A percentile compares a stretch with the other conserved stretches of the same genome.
Evolutionary conservation across 495 filamentous ascomycete genomes (phyloP).

Genomic region (Aspergillus heteromorphus): DNA sequence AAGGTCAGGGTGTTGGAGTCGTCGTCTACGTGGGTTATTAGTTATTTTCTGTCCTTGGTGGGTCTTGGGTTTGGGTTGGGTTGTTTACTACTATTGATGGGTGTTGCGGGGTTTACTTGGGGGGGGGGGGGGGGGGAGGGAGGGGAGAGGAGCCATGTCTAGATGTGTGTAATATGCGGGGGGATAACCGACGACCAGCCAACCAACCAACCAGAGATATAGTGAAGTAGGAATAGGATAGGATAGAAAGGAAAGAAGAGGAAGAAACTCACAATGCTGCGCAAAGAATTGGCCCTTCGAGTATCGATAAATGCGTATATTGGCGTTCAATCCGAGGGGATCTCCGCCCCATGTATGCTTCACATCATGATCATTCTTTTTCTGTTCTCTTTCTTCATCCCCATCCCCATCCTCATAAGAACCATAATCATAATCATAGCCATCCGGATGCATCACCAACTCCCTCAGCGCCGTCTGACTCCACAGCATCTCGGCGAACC

Average conservation of each 20-base stretch:
- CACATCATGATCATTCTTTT: constrained; percentile 4
- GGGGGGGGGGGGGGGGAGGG: background rate
- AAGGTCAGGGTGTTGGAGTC: constrained; percentile 67
- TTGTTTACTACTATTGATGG: background rate
- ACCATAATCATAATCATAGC: constrained; percentile 46
- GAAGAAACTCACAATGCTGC: constrained; percentile 64
- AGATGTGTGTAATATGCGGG: background rate
- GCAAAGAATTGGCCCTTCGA: constrained; percentile 81
- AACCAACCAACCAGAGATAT: background rate
- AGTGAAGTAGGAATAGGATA: background rate
- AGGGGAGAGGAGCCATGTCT: too few species aligned
- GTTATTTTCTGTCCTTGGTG: background rate
- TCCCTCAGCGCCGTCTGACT: constrained; percentile 33
- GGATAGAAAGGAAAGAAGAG: background rate
- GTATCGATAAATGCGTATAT: constrained; percentile 92
- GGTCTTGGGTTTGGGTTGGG: too few species aligned
- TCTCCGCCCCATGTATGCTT: constrained; percentile 69
- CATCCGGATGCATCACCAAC: constrained; percentile 18
- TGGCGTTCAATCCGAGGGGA: constrained; percentile 79
- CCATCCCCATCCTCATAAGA: constrained; percentile 46
- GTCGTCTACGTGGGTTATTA: constrained; percentile 52
- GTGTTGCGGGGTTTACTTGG: background rate
- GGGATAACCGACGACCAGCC: background rate
- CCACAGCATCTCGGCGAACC: constrained; percentile 74
- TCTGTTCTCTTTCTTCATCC: constrained; percentile 24